Evolutionary conservation across 257 asterid genomes (phyloP).

Genomic region (Prunella vulgaris): DNA sequence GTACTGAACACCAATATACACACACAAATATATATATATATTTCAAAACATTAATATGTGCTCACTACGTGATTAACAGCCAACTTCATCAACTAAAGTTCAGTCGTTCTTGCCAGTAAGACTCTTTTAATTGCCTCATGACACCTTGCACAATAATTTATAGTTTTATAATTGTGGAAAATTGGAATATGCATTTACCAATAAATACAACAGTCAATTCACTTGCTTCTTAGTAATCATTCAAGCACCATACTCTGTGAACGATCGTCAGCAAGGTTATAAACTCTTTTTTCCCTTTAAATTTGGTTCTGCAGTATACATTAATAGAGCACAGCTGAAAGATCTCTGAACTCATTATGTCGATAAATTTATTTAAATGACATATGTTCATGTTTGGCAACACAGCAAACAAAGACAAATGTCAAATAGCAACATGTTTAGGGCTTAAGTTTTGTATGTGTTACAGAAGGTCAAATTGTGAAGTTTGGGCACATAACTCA

Average conservation of each 20-base stretch:
- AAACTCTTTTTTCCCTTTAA: background rate
- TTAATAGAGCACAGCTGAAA: background rate
- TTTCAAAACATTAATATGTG: background rate
- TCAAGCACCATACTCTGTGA: background rate
- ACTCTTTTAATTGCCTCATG: background rate
- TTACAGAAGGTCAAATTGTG: constrained; percentile 6
- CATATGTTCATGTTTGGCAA: background rate
- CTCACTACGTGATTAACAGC: background rate
- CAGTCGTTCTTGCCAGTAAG: background rate
- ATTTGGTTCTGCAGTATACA: background rate
- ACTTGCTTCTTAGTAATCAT: background rate
- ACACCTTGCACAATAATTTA: background rate
- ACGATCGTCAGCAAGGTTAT: constrained; percentile 5
- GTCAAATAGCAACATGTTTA: background rate
- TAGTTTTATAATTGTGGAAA: background rate
- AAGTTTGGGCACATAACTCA: background rate
- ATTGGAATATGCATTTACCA: background rate
- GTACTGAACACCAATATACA: background rate
- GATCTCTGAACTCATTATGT: background rate
- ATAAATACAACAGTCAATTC: background rate
- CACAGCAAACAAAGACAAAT: background rate
- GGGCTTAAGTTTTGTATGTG: background rate
- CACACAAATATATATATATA: too few species aligned
- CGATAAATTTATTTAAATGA: background rate
- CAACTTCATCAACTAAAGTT: constrained; percentile 12